Conservation (phyloP, 257 asterid genomes). For the Fraxinus pennsylvanica region DNA sequence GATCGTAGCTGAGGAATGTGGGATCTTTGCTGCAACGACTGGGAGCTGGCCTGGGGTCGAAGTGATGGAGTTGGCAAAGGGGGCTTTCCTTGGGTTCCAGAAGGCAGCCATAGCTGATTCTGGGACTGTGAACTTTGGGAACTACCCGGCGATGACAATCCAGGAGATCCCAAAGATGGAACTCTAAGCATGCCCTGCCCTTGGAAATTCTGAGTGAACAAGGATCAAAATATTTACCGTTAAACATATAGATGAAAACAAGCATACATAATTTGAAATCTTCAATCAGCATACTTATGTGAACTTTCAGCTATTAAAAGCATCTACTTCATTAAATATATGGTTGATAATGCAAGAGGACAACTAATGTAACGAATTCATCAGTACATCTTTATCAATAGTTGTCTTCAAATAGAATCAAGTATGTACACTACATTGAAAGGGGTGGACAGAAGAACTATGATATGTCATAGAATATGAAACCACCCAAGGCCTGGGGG, state of each 20-base stretch:
- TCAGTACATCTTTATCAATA: neutral
- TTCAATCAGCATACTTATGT: slow-evolving; percentile 7
- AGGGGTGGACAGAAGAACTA: neutral
- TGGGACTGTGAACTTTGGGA: slow-evolving; percentile 57
- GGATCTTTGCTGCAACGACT: slow-evolving; percentile 65
- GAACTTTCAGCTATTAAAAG: slow-evolving; percentile 18
- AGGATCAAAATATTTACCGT: slow-evolving; percentile 5
- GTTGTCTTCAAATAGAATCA: neutral
- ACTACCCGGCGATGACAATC: slow-evolving; percentile 52
- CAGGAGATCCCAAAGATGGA: slow-evolving; percentile 60
- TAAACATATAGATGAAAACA: neutral
- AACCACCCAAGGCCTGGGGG: neutral
- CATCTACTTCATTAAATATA: neutral
- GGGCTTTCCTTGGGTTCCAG: slow-evolving; percentile 74
- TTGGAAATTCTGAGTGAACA: slow-evolving; percentile 59
- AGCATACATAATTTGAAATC: slow-evolving; percentile 4
- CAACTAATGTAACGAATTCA: neutral
- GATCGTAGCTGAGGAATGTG: slow-evolving; percentile 59
- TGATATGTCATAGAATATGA: neutral
- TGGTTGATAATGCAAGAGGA: neutral
- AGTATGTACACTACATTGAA: neutral
- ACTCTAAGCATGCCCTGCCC: slow-evolving; percentile 75
- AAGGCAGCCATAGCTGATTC: slow-evolving; percentile 82
- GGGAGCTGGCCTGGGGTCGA: slow-evolving; percentile 66
- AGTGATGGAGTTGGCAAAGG: slow-evolving; percentile 66